phyloP scores from a whole-genome alignment of 331 rosid species.

The Quercus lobata region DNA sequence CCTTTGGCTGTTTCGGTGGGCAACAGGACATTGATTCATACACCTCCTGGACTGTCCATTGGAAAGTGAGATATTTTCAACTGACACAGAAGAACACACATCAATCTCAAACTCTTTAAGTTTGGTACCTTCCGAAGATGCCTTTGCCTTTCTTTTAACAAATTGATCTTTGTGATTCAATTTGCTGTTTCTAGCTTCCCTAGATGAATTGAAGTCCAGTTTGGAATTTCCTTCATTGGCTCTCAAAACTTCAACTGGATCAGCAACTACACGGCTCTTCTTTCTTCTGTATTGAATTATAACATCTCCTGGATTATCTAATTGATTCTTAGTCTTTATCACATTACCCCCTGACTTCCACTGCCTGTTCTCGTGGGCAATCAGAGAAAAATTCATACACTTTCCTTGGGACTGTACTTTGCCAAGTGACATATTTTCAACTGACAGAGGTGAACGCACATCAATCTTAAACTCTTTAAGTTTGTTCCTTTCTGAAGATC shows the following conservation, averaged over 20 bases:
- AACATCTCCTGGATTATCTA: slow-evolving; percentile 11
- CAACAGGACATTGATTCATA: slow-evolving; percentile 7
- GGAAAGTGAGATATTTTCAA: slow-evolving; percentile 11
- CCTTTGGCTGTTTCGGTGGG: slow-evolving; percentile 11
- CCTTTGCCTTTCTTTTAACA: slow-evolving; percentile 15
- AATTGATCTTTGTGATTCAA: slow-evolving; percentile 25
- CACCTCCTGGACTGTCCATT: slow-evolving; percentile 26
- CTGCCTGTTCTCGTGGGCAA: slow-evolving; percentile 10
- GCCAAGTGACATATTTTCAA: slow-evolving; percentile 12
- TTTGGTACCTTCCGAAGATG: background rate
- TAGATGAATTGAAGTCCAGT: slow-evolving; percentile 14
- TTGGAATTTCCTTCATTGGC: slow-evolving; percentile 17
- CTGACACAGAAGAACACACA: background rate
- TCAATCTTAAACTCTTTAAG: slow-evolving; percentile 10
- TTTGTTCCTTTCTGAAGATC: background rate
- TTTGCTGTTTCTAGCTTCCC: slow-evolving; percentile 14
- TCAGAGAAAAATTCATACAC: slow-evolving; percentile 6
- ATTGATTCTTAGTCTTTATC: slow-evolving; percentile 25
- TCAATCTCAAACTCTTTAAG: slow-evolving; percentile 10
- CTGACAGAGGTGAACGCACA: background rate
- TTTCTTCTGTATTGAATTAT: slow-evolving; percentile 36
- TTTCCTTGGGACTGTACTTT: slow-evolving; percentile 24
- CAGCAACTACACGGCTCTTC: slow-evolving; percentile 26
- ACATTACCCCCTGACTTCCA: slow-evolving; percentile 3
- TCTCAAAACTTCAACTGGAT: slow-evolving; percentile 17